Evolutionary conservation across 345 rosid genomes (phyloP).

Genomic region (sweet orange (Citrus sinensis)): DVS_A1.0 CM039162.1:2723501-2724000

Average conservation of each 20-base stretch:
- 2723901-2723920: conserved; percentile 1
- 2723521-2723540: too few relatives aligned
- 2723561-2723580: too few relatives aligned
- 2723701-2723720: not conserved
- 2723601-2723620: not conserved
- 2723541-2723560: too few relatives aligned
- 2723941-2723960: too few relatives aligned
- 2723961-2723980: not conserved
- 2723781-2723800: conserved; percentile 34
- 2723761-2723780: conserved; percentile 18
- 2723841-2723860: not conserved
- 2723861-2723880: conserved; percentile 4
- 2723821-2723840: not conserved
- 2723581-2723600: too few relatives aligned
- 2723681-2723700: too few relatives aligned
- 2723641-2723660: not conserved
- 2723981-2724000: conserved; percentile 1
- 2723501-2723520: too few relatives aligned
- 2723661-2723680: not conserved
- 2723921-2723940: not conserved
- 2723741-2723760: conserved; percentile 27
- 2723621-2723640: not conserved
- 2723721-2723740: conserved; percentile 26
- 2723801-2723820: conserved; percentile 26
- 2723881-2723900: conserved; percentile 13